phyloP scores from a whole-genome alignment of 148 eudicot genomes.

The Hydrangea macrophylla region DNA sequence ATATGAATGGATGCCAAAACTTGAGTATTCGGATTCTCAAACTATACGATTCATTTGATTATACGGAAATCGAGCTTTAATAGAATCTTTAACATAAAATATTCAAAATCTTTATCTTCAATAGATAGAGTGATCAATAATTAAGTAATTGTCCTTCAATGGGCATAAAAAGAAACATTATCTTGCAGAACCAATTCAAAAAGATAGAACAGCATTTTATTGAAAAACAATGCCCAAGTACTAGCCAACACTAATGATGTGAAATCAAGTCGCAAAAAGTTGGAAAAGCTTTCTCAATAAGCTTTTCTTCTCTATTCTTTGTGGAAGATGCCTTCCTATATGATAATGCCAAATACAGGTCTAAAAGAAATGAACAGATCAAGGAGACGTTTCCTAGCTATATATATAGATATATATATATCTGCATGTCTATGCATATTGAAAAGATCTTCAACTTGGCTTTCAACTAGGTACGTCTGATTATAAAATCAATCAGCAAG shows the following conservation, averaged over 20 bases:
- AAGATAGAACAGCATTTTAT: neutral
- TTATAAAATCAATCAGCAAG: neutral
- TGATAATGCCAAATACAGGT: neutral
- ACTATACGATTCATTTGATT: no score
- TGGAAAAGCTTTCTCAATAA: neutral
- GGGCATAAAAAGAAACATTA: neutral
- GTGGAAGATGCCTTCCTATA: neutral
- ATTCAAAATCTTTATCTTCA: neutral
- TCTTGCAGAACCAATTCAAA: neutral
- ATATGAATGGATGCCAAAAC: no score
- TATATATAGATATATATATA: no score
- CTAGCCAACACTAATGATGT: neutral
- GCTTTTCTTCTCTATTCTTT: neutral
- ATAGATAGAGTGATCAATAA: neutral
- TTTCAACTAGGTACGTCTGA: neutral
- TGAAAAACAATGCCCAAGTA: neutral
- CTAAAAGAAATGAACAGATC: neutral
- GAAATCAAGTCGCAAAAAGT: neutral
- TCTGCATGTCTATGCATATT: no score
- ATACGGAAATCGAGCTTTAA: no score
- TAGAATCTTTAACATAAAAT: no score
- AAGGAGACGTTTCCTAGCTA: neutral
- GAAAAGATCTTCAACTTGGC: neutral
- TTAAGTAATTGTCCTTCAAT: neutral
- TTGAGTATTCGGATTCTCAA: no score